Evolutionary conservation across 148 eudicot genomes (phyloP), one percentile per base, ranked within the genome.

Genomic region (Gaultheria prostrata): DNA sequence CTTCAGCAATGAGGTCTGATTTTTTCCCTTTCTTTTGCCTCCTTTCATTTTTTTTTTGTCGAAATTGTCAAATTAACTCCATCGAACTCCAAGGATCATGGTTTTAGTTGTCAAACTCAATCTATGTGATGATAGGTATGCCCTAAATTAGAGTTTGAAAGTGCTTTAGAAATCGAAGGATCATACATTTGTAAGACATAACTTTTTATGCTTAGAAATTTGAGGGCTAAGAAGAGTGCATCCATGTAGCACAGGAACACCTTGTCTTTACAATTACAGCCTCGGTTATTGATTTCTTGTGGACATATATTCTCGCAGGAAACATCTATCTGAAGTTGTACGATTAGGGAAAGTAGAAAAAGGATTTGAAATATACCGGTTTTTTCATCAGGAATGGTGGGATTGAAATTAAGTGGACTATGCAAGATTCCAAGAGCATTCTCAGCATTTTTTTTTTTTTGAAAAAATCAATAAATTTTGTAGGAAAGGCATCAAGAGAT

Each of bases 1-100:
- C 84, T 97, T 85, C 82, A 90, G 88, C 84, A 96, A 96, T 46
- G 97, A 96, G 98, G 98, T 95, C 59, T 48, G 80, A 6, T 59
- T 35, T 30, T 5, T 39, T 13, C 30, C 67, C 32, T 33, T 35
- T 3, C 2, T 28, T 7, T 7, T 79, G 80, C n/a, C 15, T 50
- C 67, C 33, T 63, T 65, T 4, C 28, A n/a, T n/a, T 45, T 13
- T 30, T 11, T 59, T 77, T 39, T 74, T 32, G 76, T 65, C 15
- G 45, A 54, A 49, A 39, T 32, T 30, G 74, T 69, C 74, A 69
- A 30, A 32, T 43, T 57, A 18, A 65, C 17, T 26, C 71, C 10
- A 65, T 65, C 33, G 43, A 39, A 39, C 43, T 39, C 6, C 6
- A 39, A 39, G 43, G 43, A 39, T 39, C 6, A 39, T 39, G 43